Conservation (phyloP, 352 stramenopile genomes). For the Thalassiosira livingstoniorum region DNA sequence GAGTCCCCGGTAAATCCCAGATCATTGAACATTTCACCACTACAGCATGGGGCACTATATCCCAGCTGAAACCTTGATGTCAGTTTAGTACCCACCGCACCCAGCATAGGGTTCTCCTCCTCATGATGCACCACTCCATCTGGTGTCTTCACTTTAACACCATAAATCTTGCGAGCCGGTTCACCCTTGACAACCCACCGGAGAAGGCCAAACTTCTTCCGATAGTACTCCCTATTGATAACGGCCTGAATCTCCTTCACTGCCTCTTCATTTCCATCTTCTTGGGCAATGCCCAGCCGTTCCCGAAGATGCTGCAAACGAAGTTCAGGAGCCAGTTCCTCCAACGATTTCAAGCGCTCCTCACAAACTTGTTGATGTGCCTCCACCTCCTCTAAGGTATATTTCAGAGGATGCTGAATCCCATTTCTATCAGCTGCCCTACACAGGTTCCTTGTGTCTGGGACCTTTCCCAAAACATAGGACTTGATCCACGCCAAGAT, state of each 20-base stretch:
- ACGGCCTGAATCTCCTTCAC: constrained; percentile 2
- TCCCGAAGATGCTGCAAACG: not conserved
- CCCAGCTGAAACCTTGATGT: not conserved
- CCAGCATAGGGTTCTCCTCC: not conserved
- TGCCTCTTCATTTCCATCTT: not conserved
- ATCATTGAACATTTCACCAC: not conserved
- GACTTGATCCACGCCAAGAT: not conserved
- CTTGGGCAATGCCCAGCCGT: not conserved
- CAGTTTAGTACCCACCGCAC: not conserved
- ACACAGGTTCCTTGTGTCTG: not conserved
- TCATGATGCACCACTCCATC: not conserved
- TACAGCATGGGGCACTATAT: not conserved
- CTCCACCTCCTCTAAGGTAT: not conserved
- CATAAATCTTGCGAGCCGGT: not conserved
- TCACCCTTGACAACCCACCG: not conserved
- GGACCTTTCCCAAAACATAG: constrained; percentile 1
- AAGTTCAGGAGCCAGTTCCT: constrained; percentile 1
- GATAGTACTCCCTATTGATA: not conserved
- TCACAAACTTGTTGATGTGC: constrained; percentile 1
- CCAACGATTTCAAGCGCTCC: not conserved
- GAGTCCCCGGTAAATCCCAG: not conserved
- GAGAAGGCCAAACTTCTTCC: not conserved
- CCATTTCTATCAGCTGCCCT: not conserved
- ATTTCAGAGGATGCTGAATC: not conserved
- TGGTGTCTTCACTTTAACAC: not conserved